A percentile compares a stretch with the other conserved stretches of the same genome.
These are phyloP conservation scores for Globisporangium sylvaticum DNA, from an alignment of 352 stramenopile genomes.

Conservation along the genomic window DNA sequence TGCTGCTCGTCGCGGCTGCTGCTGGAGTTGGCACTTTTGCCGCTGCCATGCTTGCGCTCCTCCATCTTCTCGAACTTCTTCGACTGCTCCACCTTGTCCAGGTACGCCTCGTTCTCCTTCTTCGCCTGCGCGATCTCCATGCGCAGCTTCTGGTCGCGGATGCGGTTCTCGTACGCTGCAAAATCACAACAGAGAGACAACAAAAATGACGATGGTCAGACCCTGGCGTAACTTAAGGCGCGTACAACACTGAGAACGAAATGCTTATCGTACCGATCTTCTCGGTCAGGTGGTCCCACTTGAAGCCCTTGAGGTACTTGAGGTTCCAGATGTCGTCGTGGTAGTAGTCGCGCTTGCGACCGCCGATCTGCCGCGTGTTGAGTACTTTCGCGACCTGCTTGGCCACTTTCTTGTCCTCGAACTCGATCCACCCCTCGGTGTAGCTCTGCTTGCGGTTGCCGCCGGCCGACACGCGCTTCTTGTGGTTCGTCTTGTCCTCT, in stretches of 20 bases:
- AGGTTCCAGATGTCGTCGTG: slow-evolving; percentile 98
- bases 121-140: slow-evolving; percentile 84
- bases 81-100: slow-evolving; percentile 84
- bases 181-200: neutral
- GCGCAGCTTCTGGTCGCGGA: slow-evolving; percentile 82
- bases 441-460: slow-evolving; percentile 90
- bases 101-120: slow-evolving; percentile 85
- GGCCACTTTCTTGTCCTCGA: slow-evolving; percentile 95
- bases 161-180: slow-evolving; percentile 77
- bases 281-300: slow-evolving; percentile 98
- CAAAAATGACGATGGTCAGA: neutral
- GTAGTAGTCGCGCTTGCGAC: slow-evolving; percentile 95
- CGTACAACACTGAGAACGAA: neutral
- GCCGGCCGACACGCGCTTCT: slow-evolving; percentile 86
- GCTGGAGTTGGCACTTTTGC: slow-evolving; percentile 9
- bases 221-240: neutral
- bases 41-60: slow-evolving; percentile 52
- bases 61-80: slow-evolving; percentile 87
- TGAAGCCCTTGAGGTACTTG: slow-evolving; percentile 99
- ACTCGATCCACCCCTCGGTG: slow-evolving; percentile 98
- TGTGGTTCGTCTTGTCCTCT: slow-evolving; percentile 92
- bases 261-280: slow-evolving; percentile 89
- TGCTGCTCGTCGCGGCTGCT: slow-evolving; percentile 18
- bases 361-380: slow-evolving; percentile 91
- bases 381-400: slow-evolving; percentile 91